phyloP scores from a whole-genome alignment of 164 flowering plant genomes.

The Echeveria elegans region DNA sequence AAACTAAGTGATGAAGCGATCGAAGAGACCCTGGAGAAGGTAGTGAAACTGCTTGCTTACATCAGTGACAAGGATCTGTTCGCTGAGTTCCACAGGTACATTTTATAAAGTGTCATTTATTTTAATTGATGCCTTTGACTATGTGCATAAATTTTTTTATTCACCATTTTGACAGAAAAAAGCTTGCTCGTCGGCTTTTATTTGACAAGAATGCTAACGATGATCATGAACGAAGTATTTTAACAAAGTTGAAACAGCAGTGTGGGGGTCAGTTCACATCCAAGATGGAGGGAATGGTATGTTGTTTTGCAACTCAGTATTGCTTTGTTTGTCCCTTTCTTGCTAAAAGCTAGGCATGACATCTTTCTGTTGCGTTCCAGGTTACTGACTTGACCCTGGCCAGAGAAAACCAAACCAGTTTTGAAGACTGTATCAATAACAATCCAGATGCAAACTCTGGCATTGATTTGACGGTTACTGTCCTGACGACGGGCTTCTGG shows the following conservation, averaged over 20 bases:
- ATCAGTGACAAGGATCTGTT: conserved; percentile 33
- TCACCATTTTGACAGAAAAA: conserved; percentile 18
- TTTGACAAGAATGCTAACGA: conserved; percentile 20
- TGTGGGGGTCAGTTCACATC: conserved; percentile 32
- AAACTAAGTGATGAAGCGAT: conserved; percentile 26
- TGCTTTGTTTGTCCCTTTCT: not conserved
- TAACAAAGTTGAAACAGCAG: conserved; percentile 30
- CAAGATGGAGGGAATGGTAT: conserved; percentile 35
- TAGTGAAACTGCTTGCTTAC: conserved; percentile 26
- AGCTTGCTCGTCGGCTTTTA: conserved; percentile 28
- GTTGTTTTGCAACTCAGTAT: not conserved
- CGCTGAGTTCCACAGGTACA: conserved; percentile 33
- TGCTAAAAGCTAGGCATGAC: not conserved
- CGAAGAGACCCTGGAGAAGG: conserved; percentile 31
- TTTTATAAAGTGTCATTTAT: not conserved
- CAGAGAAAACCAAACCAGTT: conserved; percentile 26
- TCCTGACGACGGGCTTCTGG: conserved; percentile 90
- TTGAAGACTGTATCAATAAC: conserved; percentile 27
- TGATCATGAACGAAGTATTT: conserved; percentile 24
- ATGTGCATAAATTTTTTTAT: not conserved
- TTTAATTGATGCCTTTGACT: not conserved
- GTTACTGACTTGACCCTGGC: conserved; percentile 40
- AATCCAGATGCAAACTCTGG: conserved; percentile 30
- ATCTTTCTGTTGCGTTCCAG: conserved; percentile 12
- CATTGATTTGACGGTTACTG: conserved; percentile 87